Base-by-base conservation (phyloP, 208 protist species). In the Tetramitus jugosus region DNA sequence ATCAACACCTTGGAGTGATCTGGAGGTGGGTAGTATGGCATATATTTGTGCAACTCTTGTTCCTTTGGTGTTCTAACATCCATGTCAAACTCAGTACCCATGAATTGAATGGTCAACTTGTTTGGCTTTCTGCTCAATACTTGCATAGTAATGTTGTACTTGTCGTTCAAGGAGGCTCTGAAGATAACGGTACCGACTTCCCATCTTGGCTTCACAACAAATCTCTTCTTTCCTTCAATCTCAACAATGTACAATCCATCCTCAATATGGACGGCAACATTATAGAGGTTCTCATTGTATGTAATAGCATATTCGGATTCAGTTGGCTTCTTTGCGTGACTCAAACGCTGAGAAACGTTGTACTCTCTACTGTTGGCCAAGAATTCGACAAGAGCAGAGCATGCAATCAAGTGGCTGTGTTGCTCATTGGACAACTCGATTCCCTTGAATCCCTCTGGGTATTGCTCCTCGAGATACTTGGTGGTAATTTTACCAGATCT, bases 381-480 rank as follows among this genome's bases (percentile, higher is more conserved):
- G 26, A 46, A 85, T 76, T 83, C 49, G 10, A 90, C 45, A 26
- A 79, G 37, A 46, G 64, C 79, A 33, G 84, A 82, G 20, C 60
- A 35, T 23, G 62, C 81, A 39, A 85, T 37, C 13, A 92, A 79
- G 26, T 85, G 40, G 17, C 78, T 35, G 3, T 71, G 53, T 69
- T 91, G 76, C 29, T 60, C 60, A 14, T 46, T 35, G 2, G 33
- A 65, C 1, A 92, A 76, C 2, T 78, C n/a, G 68, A 86, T 77
- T 10, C 86, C 88, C 23, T 80, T n/a, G 83, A 93, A 94, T 69
- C 92, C 92, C 4, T 90, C 78, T 53, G 89, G 90, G 75, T 88
- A 94, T n/a, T 90, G 84, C 42, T 94, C 79, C 35, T 67, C 45
- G 39, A 96, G 88, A 79, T 91, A 95, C 20, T 91, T 89, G 13